Conservation (phyloP, 139 green algal genomes). For the Chlorokybus atmophyticus region DNA sequence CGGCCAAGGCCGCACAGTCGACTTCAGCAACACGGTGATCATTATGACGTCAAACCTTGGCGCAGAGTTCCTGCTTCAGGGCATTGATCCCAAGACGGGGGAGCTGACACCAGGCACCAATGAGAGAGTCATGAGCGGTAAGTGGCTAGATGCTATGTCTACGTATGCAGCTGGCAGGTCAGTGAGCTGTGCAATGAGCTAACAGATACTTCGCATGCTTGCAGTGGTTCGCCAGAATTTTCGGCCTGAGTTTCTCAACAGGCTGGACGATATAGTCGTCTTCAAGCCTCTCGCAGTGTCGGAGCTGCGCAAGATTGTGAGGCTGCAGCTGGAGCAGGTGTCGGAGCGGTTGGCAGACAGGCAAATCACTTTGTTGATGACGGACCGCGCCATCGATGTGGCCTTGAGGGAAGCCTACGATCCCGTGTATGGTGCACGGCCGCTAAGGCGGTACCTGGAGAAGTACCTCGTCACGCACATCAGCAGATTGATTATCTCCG, state of each 20-base stretch:
- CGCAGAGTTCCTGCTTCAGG: constrained; percentile 33
- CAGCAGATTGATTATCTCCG: constrained; percentile 19
- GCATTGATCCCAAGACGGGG: neutral
- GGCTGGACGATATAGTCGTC: constrained; percentile 74
- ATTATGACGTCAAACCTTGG: constrained; percentile 94
- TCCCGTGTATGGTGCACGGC: constrained; percentile 24
- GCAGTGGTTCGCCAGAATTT: constrained; percentile 32
- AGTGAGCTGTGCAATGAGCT: neutral
- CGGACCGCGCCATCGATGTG: constrained; percentile 42
- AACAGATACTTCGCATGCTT: neutral
- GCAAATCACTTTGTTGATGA: constrained; percentile 43
- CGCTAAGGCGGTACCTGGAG: constrained; percentile 23
- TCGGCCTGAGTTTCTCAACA: constrained; percentile 73
- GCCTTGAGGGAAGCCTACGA: constrained; percentile 22
- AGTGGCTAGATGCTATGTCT: neutral
- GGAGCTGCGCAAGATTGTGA: constrained; percentile 56
- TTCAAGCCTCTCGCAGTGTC: constrained; percentile 58
- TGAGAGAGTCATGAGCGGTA: constrained; percentile 22
- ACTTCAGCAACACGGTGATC: constrained; percentile 83
- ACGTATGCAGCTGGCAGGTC: constrained; percentile 4
- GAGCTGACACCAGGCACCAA: constrained; percentile 11
- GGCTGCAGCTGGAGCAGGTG: constrained; percentile 51
- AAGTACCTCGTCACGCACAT: constrained; percentile 24
- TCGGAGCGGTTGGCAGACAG: constrained; percentile 42
- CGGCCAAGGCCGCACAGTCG: constrained; percentile 66